Conservation (phyloP, 805 yeast genomes). For the Pichia paraexigua region DNA sequence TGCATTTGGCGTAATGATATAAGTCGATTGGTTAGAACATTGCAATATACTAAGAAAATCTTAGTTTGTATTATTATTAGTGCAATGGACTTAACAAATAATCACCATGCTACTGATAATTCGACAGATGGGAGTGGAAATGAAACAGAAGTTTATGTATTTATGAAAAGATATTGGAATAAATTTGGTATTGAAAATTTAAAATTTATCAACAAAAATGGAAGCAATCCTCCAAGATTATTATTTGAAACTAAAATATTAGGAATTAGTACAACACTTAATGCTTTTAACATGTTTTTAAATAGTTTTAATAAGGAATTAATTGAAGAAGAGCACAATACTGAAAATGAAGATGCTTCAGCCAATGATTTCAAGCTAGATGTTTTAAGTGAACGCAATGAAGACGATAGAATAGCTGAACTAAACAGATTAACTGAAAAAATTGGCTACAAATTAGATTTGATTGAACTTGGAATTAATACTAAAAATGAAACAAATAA, state of each 20-base stretch:
- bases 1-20: conserved; percentile 7
- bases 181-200: conserved; percentile 3
- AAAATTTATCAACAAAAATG: background rate
- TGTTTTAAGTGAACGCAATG: conserved; percentile 17
- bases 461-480: conserved; percentile 14
- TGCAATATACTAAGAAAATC: conserved; percentile 1
- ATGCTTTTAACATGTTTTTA: background rate
- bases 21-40: background rate
- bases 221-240: background rate
- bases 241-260: background rate
- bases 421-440: conserved; percentile 14
- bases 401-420: conserved; percentile 15
- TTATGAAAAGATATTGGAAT: conserved; percentile 6
- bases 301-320: background rate
- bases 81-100: background rate
- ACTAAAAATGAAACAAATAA: conserved; percentile 9
- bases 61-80: conserved; percentile 5
- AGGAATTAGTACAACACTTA: background rate
- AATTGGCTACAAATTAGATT: conserved; percentile 15
- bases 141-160: background rate
- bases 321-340: conserved; percentile 3
- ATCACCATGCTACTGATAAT: background rate
- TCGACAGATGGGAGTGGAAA: background rate
- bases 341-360: conserved; percentile 1
- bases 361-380: conserved; percentile 6